These are phyloP conservation scores for Cryptosporidium baileyi DNA, from an alignment of 169 alveolate species.

Conservation along the genomic window DNA sequence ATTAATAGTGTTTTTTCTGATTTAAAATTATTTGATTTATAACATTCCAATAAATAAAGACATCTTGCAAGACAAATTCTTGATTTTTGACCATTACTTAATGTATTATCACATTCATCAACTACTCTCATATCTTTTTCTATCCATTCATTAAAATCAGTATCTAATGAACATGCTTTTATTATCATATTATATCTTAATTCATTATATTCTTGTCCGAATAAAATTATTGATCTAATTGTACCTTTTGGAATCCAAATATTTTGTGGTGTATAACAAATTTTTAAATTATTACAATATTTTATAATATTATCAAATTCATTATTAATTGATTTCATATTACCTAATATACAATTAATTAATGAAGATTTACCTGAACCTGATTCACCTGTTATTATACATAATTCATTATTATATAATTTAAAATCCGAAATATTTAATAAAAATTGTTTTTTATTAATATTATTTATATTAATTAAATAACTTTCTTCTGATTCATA, in stretches of 20 bases:
- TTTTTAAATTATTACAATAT: background rate
- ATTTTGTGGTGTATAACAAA: background rate
- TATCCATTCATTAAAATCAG: slow-evolving; percentile 12
- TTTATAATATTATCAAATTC: background rate
- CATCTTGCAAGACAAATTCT: slow-evolving; percentile 43
- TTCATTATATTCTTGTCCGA: slow-evolving; percentile 17
- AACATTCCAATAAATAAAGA: background rate
- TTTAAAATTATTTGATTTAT: background rate
- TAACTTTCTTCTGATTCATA: background rate
- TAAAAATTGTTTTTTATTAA: background rate
- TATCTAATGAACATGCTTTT: background rate
- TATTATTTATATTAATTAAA: background rate
- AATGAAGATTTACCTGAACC: slow-evolving; percentile 33
- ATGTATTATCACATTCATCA: slow-evolving; percentile 48
- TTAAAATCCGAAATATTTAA: background rate
- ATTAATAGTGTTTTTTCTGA: background rate
- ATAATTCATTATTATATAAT: background rate
- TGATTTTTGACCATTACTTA: slow-evolving; percentile 45
- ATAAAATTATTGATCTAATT: slow-evolving; percentile 10
- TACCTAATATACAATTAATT: background rate
- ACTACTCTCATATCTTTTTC: slow-evolving; percentile 17
- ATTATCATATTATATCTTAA: background rate
- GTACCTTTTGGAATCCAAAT: slow-evolving; percentile 58
- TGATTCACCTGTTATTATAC: slow-evolving; percentile 17
- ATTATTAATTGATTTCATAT: background rate